phyloP scores from a whole-genome alignment of 192 early-diverging fungal genomes.

The Backusella tarrabulga region DNA sequence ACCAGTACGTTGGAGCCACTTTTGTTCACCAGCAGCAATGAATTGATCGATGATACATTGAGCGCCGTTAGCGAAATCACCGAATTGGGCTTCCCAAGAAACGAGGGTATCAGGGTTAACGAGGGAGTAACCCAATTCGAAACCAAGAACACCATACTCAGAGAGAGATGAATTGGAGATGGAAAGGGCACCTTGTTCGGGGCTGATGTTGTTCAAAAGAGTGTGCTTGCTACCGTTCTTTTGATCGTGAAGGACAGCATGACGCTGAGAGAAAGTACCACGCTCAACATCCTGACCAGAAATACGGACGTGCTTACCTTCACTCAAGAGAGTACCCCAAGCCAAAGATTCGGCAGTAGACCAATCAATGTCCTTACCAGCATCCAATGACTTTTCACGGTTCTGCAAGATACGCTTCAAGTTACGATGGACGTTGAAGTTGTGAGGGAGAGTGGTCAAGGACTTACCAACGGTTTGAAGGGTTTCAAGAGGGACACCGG shows the following conservation, averaged over 20 bases:
- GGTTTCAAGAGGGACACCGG: conserved; percentile 72
- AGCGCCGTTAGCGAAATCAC: conserved; percentile 96
- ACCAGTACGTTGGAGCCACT: conserved; percentile 97
- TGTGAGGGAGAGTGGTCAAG: conserved; percentile 76
- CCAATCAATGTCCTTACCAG: conserved; percentile 90
- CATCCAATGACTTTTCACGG: conserved; percentile 78
- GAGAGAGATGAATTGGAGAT: conserved; percentile 96
- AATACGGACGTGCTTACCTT: conserved; percentile 91
- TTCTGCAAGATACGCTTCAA: conserved; percentile 81
- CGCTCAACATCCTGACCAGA: conserved; percentile 98
- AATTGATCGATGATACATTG: conserved; percentile 99
- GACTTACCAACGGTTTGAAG: conserved; percentile 82
- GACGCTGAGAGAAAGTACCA: conserved; percentile 99
- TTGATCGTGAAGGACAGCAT: conserved; percentile 96
- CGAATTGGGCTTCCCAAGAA: conserved; percentile 99
- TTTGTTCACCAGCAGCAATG: conserved; percentile 93
- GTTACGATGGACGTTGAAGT: conserved; percentile 86
- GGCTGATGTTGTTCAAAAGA: conserved; percentile 84
- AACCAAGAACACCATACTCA: conserved; percentile 94
- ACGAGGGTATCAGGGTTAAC: conserved; percentile 92
- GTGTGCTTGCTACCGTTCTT: conserved; percentile 79
- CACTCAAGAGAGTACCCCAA: conserved; percentile 86
- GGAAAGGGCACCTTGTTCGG: conserved; percentile 84
- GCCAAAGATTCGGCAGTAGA: conserved; percentile 93
- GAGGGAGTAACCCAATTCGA: conserved; percentile 96